Conservation (phyloP, 1,139 yeast species). For the Insectozyma bohioensis region DNA sequence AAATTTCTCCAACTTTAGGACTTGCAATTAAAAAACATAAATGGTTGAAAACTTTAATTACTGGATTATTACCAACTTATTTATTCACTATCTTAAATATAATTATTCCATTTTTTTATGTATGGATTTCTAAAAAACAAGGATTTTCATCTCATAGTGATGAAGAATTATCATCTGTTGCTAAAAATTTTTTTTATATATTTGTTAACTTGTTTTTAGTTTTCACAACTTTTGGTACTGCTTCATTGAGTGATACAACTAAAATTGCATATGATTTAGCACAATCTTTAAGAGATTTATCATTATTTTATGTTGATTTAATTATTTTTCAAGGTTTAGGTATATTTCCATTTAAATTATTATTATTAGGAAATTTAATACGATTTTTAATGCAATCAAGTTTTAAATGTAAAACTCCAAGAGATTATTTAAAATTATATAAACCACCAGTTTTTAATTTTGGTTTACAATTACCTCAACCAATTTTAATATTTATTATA, state of each 20-base stretch:
- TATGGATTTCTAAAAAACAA: slow-evolving; percentile 65
- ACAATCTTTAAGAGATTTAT: slow-evolving; percentile 63
- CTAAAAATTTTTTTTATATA: slow-evolving; percentile 80
- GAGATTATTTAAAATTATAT: slow-evolving; percentile 46
- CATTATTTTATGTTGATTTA: slow-evolving; percentile 79
- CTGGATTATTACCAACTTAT: slow-evolving; percentile 77
- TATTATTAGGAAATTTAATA: slow-evolving; percentile 63
- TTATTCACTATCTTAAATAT: slow-evolving; percentile 73
- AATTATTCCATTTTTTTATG: slow-evolving; percentile 72
- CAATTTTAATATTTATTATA: slow-evolving; percentile 58
- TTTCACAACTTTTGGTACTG: slow-evolving; percentile 80
- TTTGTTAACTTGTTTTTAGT: slow-evolving; percentile 83
- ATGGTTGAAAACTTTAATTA: slow-evolving; percentile 62
- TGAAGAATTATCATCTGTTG: slow-evolving; percentile 72
- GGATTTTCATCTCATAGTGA: slow-evolving; percentile 81
- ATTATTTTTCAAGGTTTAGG: slow-evolving; percentile 83
- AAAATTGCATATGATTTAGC: slow-evolving; percentile 80
- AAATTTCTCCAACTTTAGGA: slow-evolving; percentile 74
- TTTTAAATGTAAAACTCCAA: slow-evolving; percentile 55
- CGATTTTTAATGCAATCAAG: slow-evolving; percentile 56
- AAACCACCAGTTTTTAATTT: slow-evolving; percentile 67
- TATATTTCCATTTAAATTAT: slow-evolving; percentile 74
- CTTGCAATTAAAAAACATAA: slow-evolving; percentile 55
- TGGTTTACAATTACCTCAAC: slow-evolving; percentile 67
- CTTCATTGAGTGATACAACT: slow-evolving; percentile 67